Evolutionary conservation across 257 asterid genomes (phyloP), one percentile per base, ranked within the genome.

Genomic region (Solanum ossicruentum): DNA sequence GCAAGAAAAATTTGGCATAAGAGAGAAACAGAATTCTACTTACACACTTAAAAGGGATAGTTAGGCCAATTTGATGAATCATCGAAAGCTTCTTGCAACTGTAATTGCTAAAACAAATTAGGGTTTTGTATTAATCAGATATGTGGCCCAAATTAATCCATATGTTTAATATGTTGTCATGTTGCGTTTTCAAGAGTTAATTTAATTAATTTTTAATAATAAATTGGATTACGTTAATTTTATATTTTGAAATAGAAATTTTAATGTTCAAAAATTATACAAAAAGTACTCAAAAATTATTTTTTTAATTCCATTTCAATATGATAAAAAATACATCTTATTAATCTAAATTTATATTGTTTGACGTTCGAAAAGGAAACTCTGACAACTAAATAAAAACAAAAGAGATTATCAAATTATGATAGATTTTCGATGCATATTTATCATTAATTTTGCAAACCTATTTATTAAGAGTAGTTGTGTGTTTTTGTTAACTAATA

Each of bases 1-100:
- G 86, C 23, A 87, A 81, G 93, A 88, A 89, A 89, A 84, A 91
- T 90, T 91, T 81, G 95, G 93, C 91, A 86, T 8, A 20, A 72
- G 82, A 83, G 84, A 58, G 80, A 82, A 71, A 73, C 83, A n/a
- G 58, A 26, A 56, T 70, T 83, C 73, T 36, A 67, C 45, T 78
- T 51, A 6, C 32, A 70, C 43, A 41, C 45, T 78, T 65, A 28
- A 80, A 57, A 56, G 57, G 88, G 23, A 17, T 16, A 71, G 89
- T 86, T 91, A 83, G 91, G 92, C 75, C 73, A 63, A 54, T 16
- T 41, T 12, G 8, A 4, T 52, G 12, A 23, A 28, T 83, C 28
- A 45, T 82, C 36, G 51, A 87, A 41, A 85, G 83, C 87, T 85
- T 84, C 83, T 77, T 60, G 55, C 72, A 72, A 49, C 65, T 67